A percentile compares a stretch with the other conserved stretches of the same genome.
Conservation (phyloP, 163 green algal species). For the Chlamydomonas reinhardtii region DNA sequence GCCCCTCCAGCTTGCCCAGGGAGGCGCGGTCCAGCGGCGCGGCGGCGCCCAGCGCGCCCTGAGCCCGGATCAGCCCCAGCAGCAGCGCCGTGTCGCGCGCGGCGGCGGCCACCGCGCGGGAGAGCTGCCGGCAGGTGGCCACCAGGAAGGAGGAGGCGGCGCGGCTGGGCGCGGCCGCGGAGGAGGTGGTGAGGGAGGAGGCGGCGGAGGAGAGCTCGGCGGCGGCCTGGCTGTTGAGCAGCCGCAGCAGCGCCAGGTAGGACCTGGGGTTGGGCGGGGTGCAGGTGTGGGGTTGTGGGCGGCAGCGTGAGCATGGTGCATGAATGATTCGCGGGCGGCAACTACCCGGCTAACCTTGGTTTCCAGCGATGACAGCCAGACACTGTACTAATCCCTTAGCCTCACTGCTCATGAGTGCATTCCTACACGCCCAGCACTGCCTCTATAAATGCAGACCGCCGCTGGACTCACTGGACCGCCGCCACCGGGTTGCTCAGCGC, state of each 20-base stretch:
- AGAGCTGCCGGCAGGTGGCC: constrained; percentile 42
- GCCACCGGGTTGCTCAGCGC: constrained; percentile 19
- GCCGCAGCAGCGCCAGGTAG: constrained; percentile 17
- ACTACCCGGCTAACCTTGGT: too few species aligned
- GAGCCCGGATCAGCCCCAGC: constrained; percentile 43
- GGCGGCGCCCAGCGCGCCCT: constrained; percentile 7
- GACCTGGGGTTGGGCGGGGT: neutral
- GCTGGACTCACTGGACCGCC: constrained; percentile 24
- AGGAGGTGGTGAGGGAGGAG: too few species aligned
- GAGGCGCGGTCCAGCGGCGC: constrained; percentile 8
- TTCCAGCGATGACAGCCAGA: too few species aligned
- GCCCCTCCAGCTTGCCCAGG: constrained; percentile 11
- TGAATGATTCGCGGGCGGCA: too few species aligned
- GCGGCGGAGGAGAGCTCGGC: constrained; percentile 7
- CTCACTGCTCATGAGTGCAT: too few species aligned
- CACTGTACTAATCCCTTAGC: too few species aligned
- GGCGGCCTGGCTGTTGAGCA: neutral
- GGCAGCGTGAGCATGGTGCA: too few species aligned
- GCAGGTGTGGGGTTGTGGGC: neutral
- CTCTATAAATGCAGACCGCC: too few species aligned
- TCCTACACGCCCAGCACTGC: neutral
- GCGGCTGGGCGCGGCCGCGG: neutral
- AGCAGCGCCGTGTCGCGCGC: constrained; percentile 62
- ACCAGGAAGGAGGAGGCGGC: constrained; percentile 25
- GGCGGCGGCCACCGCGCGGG: constrained; percentile 20